Conservation (phyloP, 306 rosid species). For the Lathyrus aphaca region DNA sequence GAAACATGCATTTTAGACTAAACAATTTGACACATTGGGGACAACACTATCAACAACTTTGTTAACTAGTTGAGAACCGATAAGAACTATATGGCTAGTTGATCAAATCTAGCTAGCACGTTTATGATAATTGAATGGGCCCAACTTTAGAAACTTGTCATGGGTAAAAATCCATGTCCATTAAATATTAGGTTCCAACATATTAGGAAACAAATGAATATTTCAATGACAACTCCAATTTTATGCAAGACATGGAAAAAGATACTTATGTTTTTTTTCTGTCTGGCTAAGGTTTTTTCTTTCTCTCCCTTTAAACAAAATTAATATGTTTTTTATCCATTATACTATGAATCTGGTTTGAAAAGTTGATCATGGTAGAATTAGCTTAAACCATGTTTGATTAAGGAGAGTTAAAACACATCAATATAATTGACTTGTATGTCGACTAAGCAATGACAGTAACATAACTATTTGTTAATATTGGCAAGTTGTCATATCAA, state of each 20-base stretch:
- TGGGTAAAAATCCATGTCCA: constrained; percentile 37
- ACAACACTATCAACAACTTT: constrained; percentile 28
- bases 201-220: constrained; percentile 52
- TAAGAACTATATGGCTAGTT: constrained; percentile 27
- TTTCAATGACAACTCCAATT: constrained; percentile 45
- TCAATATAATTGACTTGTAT: constrained; percentile 22
- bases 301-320: constrained; percentile 13
- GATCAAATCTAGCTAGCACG: constrained; percentile 36
- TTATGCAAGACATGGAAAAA: constrained; percentile 40
- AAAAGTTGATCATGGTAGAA: constrained; percentile 23
- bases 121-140: constrained; percentile 37
- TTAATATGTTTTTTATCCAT: constrained; percentile 27
- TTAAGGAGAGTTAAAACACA: constrained; percentile 35
- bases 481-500: constrained; percentile 43
- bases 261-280: constrained; percentile 44
- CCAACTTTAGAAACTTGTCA: constrained; percentile 32
- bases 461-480: constrained; percentile 25
- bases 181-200: constrained; percentile 43
- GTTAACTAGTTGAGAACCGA: constrained; percentile 34
- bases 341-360: constrained; percentile 23
- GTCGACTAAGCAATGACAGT: constrained; percentile 28
- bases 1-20: constrained; percentile 20
- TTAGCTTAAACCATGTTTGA: constrained; percentile 25
- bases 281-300: constrained; percentile 24
- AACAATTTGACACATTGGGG: constrained; percentile 12